These are phyloP conservation scores for Penicillium ochrochloron DNA, from an alignment of 495 filamentous ascomycete genomes.

Conservation along the genomic window DNA sequence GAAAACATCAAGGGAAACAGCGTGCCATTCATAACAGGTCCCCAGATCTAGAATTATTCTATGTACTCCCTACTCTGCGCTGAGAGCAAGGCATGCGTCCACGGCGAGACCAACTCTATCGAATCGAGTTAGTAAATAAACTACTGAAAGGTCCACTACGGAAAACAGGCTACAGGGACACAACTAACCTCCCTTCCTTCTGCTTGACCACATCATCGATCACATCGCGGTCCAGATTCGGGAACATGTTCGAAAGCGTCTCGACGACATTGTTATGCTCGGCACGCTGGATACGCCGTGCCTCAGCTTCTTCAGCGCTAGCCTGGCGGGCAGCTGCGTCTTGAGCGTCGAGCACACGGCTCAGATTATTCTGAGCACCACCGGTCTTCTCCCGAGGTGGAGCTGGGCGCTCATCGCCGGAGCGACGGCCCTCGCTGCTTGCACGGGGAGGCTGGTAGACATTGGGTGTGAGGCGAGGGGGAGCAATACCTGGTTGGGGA, in stretches of 20 bases:
- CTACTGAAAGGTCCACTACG: neutral
- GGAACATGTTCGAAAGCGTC: constrained; percentile 90
- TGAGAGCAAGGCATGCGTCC: constrained; percentile 88
- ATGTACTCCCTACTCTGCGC: constrained; percentile 47
- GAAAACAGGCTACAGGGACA: neutral
- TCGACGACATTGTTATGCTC: constrained; percentile 93
- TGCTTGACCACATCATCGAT: constrained; percentile 92
- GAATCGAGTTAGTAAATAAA: constrained; percentile 13
- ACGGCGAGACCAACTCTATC: constrained; percentile 84
- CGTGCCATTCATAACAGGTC: constrained; percentile 14
- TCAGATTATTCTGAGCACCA: constrained; percentile 36
- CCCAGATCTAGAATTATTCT: constrained; percentile 17
- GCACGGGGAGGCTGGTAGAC: constrained; percentile 55
- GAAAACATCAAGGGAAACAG: neutral
- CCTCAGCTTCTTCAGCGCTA: constrained; percentile 89
- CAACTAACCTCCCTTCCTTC: constrained; percentile 83
- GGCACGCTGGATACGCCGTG: constrained; percentile 76
- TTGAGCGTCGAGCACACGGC: constrained; percentile 60
- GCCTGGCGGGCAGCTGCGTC: constrained; percentile 94
- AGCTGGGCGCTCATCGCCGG: constrained; percentile 46
- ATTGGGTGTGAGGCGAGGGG: constrained; percentile 63
- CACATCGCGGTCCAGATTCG: constrained; percentile 84
- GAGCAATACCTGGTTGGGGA: constrained; percentile 57
- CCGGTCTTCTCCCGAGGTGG: constrained; percentile 14
- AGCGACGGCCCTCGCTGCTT: constrained; percentile 50